A percentile compares a stretch with the other conserved stretches of the same genome.
These are phyloP conservation scores for Leucogyrophana mollusca DNA, from an alignment of 768 basidiomycete genomes.

Conservation along the genomic window DNA sequence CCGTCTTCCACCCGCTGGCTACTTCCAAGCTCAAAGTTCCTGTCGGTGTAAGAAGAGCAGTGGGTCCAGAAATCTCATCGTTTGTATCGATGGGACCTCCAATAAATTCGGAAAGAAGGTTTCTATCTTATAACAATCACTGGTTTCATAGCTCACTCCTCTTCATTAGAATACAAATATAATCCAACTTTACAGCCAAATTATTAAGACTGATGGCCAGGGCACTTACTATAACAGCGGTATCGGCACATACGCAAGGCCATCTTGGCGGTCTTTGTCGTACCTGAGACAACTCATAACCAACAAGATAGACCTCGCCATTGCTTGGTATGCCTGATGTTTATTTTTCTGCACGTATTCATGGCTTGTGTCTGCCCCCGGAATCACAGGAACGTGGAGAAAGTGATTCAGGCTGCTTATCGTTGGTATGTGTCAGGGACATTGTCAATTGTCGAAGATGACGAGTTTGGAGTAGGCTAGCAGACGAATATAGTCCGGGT, in stretches of 20 bases:
- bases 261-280: slow-evolving; percentile 13
- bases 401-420: slow-evolving; percentile 27
- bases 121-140: not conserved
- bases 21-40: too few relatives aligned
- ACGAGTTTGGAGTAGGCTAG: slow-evolving; percentile 11
- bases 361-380: too few relatives aligned
- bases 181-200: slow-evolving; percentile 35
- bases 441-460: too few relatives aligned
- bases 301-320: slow-evolving; percentile 30
- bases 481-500: slow-evolving; percentile 27
- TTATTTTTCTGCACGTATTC: not conserved
- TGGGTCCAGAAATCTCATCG: slow-evolving; percentile 17
- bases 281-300: slow-evolving; percentile 20
- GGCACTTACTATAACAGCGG: slow-evolving; percentile 42
- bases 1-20: too few relatives aligned
- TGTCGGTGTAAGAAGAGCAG: too few relatives aligned
- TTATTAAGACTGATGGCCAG: slow-evolving; percentile 32
- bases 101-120: slow-evolving; percentile 37
- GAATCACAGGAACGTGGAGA: slow-evolving; percentile 27
- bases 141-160: not conserved
- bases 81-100: slow-evolving; percentile 41
- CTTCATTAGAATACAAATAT: slow-evolving; percentile 39
- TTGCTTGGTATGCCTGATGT: slow-evolving; percentile 41
- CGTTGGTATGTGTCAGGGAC: slow-evolving; percentile 12
- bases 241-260: slow-evolving; percentile 34